Evolutionary conservation across 2,329 filamentous ascomycete genomes (phyloP).

Genomic region (Fusarium sp.): DNA sequence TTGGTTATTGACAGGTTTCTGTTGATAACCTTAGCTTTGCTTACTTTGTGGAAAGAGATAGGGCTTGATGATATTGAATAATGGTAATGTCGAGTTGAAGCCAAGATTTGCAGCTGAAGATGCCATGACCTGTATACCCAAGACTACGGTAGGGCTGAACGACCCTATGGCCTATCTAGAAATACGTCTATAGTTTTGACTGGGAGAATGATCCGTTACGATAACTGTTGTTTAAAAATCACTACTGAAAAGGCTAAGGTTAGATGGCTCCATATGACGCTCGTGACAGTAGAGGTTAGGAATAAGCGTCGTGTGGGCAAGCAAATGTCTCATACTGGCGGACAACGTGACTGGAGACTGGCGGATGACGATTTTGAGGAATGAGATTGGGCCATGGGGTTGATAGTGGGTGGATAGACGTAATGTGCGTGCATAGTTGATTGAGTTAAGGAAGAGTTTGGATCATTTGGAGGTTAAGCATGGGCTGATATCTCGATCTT

Average conservation of each 20-base stretch:
- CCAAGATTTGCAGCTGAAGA: background rate
- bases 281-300: slow-evolving; percentile 30
- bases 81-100: slow-evolving; percentile 47
- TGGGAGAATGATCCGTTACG: background rate
- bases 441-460: background rate
- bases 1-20: slow-evolving; percentile 39
- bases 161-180: background rate
- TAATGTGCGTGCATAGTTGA: background rate
- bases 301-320: slow-evolving; percentile 20
- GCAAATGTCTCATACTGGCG: slow-evolving; percentile 28
- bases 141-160: background rate
- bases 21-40: slow-evolving; percentile 6
- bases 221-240: background rate
- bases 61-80: slow-evolving; percentile 46
- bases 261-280: slow-evolving; percentile 15
- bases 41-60: slow-evolving; percentile 26
- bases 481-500: slow-evolving; percentile 34
- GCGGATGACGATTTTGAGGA: slow-evolving; percentile 30
- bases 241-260: background rate
- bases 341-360: slow-evolving; percentile 38
- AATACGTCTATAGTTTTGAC: background rate
- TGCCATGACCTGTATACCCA: background rate
- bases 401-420: background rate
- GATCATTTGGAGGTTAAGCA: slow-evolving; percentile 33
- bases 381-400: slow-evolving; percentile 16